Base-by-base conservation (phyloP, 768 basidiomycete species). In the Tylopilus cervinicoccineus region DNA sequence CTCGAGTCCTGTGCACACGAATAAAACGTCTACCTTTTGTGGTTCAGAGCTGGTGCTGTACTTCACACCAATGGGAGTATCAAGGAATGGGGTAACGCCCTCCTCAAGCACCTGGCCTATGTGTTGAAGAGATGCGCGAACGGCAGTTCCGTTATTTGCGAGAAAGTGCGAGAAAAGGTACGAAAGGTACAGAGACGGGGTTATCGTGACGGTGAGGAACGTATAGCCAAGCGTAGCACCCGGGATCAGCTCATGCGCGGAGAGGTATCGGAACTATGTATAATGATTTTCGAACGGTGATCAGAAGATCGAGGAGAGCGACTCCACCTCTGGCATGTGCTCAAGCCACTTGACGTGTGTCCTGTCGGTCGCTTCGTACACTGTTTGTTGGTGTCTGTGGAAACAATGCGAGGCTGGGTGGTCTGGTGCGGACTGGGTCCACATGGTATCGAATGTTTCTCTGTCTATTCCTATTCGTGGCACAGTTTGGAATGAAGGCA, bases 391-490 rank as follows among this genome's bases (percentile, higher is more conserved):
- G 9, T 83, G 62, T 17, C 83, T 77, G 36, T 81, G 64, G 69
- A 88, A 86, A 56, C 76, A 83, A 28, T 74, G 72, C 58, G 84
- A 81, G 1, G 82, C 74, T 24, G 72, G 72, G 5, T 46, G 34
- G 9, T 33, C 32, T 20, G 79, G 77, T 11, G 71, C 74, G 0
- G 86, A 87, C 48, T 88, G 67, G 45, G 78, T 72, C 83, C 83
- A 87, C 76, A 90, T 77, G 14, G 69, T 69, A 13, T 80, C 61
- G 65, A 91, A 87, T 1, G 86, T 88, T 46, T 80, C 81, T 38
- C 74, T 67, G 55, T 88, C 84, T 51, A 86, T 74, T 13, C 70
- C 86, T 88, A 31, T 27, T 11, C 26, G 29, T n/a, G 8, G 17
- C 12, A 3, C 33, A 13, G 11, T n/a, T n/a, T n/a, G n/a, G n/a